These are phyloP conservation scores for Ogataea allantospora DNA, from an alignment of 805 yeast genomes.

Conservation along the genomic window DNA sequence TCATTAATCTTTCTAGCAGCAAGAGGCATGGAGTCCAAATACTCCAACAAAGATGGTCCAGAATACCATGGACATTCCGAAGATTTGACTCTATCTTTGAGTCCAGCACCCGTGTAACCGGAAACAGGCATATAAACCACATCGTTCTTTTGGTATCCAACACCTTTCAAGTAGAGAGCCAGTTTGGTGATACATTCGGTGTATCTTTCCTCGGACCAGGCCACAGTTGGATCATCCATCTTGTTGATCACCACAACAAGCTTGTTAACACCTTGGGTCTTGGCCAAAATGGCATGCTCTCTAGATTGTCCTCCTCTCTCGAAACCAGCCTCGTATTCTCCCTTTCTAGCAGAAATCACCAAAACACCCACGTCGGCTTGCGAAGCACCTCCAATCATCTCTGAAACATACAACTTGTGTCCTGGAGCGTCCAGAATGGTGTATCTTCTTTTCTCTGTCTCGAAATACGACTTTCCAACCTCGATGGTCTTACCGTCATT, in stretches of 20 bases:
- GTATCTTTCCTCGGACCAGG: constrained; percentile 94
- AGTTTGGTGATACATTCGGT: constrained; percentile 91
- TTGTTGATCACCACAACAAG: constrained; percentile 92
- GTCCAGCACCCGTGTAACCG: constrained; percentile 95
- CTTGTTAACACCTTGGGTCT: constrained; percentile 96
- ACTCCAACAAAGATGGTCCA: constrained; percentile 92
- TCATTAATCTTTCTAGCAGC: constrained; percentile 86
- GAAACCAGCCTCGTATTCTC: constrained; percentile 99
- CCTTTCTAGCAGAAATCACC: constrained; percentile 97
- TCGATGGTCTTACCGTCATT: constrained; percentile 98
- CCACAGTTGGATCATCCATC: constrained; percentile 98
- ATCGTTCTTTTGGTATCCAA: constrained; percentile 88
- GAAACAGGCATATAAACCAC: constrained; percentile 95
- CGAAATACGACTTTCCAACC: constrained; percentile 97
- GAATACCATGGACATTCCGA: constrained; percentile 86
- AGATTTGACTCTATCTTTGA: constrained; percentile 77
- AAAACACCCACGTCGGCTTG: constrained; percentile 98
- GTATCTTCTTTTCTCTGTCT: constrained; percentile 96
- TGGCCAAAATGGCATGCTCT: constrained; percentile 95
- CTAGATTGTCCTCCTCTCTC: constrained; percentile 99
- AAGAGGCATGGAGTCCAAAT: constrained; percentile 76
- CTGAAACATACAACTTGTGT: constrained; percentile 97
- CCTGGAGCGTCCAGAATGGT: constrained; percentile 99
- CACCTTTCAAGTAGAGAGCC: constrained; percentile 72
- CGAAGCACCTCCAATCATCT: constrained; percentile 99